Conservation (phyloP, 306 rosid genomes). For the Senna siamea region DNA sequence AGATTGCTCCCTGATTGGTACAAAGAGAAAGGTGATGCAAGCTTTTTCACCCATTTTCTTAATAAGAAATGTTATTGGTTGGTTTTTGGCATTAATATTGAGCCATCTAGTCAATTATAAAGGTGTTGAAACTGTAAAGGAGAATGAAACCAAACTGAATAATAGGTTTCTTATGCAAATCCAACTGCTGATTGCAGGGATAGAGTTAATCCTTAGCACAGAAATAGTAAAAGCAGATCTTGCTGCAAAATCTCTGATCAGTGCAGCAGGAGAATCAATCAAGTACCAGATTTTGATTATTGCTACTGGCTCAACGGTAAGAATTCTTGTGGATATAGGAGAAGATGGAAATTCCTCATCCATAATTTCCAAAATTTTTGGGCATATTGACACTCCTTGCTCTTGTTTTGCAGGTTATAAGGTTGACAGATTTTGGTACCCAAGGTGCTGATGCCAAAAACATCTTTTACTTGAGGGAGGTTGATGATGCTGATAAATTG, state of each 20-base stretch:
- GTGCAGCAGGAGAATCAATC: constrained; percentile 71
- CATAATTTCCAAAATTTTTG: constrained; percentile 12
- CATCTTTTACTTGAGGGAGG: constrained; percentile 89
- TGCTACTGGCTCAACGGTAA: constrained; percentile 94
- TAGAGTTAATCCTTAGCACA: constrained; percentile 77
- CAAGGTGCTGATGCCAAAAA: constrained; percentile 97
- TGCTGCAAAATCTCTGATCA: constrained; percentile 66
- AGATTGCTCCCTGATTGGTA: constrained; percentile 89
- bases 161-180: constrained; percentile 36
- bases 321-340: constrained; percentile 31
- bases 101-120: constrained; percentile 1
- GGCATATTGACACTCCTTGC: constrained; percentile 14
- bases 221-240: constrained; percentile 89
- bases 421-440: constrained; percentile 84
- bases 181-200: constrained; percentile 63
- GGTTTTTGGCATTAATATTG: constrained; percentile 9
- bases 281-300: constrained; percentile 72
- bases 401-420: constrained; percentile 68
- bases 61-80: constrained; percentile 12
- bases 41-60: constrained; percentile 23
- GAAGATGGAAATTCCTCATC: constrained; percentile 29
- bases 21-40: constrained; percentile 73
- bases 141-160: constrained; percentile 6
- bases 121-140: constrained; percentile 15
- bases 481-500: constrained; percentile 88